Evolutionary conservation across 1,284 basidiomycete genomes (phyloP).

Genomic region (Afroboletus lepidellus): DNA sequence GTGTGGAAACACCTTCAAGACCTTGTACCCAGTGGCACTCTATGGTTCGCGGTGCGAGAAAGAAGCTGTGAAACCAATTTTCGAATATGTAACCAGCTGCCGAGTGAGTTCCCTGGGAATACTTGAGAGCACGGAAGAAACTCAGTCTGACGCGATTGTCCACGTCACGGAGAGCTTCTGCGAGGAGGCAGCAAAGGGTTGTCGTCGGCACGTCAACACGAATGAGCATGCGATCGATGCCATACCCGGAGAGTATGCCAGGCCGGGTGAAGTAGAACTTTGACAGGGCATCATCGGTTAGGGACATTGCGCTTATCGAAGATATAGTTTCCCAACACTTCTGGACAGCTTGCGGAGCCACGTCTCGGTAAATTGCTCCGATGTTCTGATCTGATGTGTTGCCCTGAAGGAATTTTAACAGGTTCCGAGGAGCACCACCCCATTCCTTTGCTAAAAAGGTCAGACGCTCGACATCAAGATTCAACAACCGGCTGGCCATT

Average conservation of each 20-base stretch:
- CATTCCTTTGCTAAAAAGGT: background rate
- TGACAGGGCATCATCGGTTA: background rate
- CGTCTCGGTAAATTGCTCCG: background rate
- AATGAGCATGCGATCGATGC: background rate
- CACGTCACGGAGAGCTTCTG: background rate
- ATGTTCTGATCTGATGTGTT: background rate
- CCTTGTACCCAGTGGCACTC: background rate
- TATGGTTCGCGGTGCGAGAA: background rate
- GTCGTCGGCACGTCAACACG: background rate
- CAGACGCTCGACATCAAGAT: background rate
- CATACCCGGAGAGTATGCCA: background rate
- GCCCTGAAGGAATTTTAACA: background rate
- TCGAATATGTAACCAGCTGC: background rate
- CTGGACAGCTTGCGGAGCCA: too few relatives aligned
- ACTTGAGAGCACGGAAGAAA: background rate
- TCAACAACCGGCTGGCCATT: background rate
- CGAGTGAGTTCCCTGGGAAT: background rate
- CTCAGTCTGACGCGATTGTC: background rate
- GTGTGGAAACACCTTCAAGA: background rate
- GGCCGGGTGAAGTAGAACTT: background rate
- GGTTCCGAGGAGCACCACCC: background rate
- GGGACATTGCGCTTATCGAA: too few relatives aligned
- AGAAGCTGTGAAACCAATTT: background rate
- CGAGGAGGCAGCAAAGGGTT: background rate
- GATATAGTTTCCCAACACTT: too few relatives aligned